Evolutionary conservation across 371 early-diverging fungal species (phyloP).

Genomic region (Rhizopus arrhizus): DNA sequence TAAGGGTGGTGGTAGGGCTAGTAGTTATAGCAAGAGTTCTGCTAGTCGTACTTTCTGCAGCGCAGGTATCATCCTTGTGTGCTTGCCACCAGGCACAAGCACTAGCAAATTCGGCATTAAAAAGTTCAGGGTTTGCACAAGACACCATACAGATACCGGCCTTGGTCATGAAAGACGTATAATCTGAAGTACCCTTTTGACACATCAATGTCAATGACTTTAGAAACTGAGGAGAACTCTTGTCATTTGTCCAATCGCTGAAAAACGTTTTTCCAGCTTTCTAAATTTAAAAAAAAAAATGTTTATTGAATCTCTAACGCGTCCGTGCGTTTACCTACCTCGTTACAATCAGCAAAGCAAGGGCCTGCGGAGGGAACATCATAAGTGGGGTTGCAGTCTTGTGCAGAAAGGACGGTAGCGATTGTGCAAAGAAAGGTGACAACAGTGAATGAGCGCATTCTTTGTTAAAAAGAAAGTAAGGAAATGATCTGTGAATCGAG

Average conservation of each 20-base stretch:
- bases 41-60: background rate
- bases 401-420: constrained; percentile 23
- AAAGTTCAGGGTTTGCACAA: constrained; percentile 26
- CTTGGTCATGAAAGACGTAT: constrained; percentile 35
- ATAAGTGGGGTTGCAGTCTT: constrained; percentile 40
- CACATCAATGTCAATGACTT: constrained; percentile 33
- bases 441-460: constrained; percentile 17
- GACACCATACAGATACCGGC: constrained; percentile 42
- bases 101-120: constrained; percentile 22
- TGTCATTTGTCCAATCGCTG: constrained; percentile 31
- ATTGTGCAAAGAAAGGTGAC: constrained; percentile 20
- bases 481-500: background rate
- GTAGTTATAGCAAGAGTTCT: background rate
- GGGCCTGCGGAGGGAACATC: constrained; percentile 28
- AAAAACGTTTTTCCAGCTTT: constrained; percentile 17
- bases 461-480: background rate
- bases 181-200: constrained; percentile 26
- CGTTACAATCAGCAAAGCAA: constrained; percentile 40
- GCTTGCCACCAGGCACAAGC: constrained; percentile 28
- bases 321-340: constrained; percentile 21
- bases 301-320: background rate
- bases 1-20: background rate
- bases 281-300: background rate
- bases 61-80: constrained; percentile 26
- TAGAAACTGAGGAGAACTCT: constrained; percentile 32